A percentile compares a stretch with the other conserved stretches of the same genome.
Evolutionary conservation across 139 green algal genomes (phyloP).

Genomic region (Edaphochlamys debaryana): DNA sequence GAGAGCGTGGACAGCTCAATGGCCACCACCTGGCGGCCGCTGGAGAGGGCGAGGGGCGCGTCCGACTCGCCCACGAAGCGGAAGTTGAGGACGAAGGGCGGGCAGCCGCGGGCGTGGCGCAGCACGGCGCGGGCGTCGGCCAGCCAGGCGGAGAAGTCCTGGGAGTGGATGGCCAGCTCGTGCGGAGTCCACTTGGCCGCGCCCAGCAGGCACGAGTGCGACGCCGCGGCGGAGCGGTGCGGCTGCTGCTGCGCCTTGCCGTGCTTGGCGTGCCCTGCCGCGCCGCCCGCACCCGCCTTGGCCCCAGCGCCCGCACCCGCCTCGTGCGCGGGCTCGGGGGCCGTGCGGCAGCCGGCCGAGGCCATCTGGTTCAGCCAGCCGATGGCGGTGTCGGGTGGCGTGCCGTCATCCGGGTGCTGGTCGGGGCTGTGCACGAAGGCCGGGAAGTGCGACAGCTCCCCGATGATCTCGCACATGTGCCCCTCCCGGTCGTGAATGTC

Average conservation of each 20-base stretch:
- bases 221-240: not conserved
- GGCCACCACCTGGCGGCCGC: constrained; percentile 43
- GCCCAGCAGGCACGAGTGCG: constrained; percentile 3
- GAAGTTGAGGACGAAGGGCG: constrained; percentile 50
- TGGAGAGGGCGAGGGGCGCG: constrained; percentile 32
- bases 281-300: too few species aligned
- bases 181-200: constrained; percentile 43
- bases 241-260: not conserved
- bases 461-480: constrained; percentile 48
- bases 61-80: constrained; percentile 46
- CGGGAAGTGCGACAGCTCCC: constrained; percentile 33
- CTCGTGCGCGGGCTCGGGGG: too few species aligned
- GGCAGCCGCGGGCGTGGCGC: constrained; percentile 41
- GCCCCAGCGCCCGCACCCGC: not conserved
- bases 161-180: constrained; percentile 38
- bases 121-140: constrained; percentile 38
- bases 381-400: constrained; percentile 25
- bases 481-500: constrained; percentile 36
- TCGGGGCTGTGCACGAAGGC: constrained; percentile 19
- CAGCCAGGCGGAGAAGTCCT: constrained; percentile 49
- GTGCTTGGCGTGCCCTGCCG: too few species aligned
- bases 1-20: constrained; percentile 42
- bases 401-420: constrained; percentile 7
- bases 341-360: not conserved
- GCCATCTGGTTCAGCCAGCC: constrained; percentile 42